A percentile compares a stretch with the other conserved stretches of the same genome.
These are phyloP conservation scores for Holtermannia corniformis DNA, from an alignment of 768 basidiomycete species.

Conservation along the genomic window DNA sequence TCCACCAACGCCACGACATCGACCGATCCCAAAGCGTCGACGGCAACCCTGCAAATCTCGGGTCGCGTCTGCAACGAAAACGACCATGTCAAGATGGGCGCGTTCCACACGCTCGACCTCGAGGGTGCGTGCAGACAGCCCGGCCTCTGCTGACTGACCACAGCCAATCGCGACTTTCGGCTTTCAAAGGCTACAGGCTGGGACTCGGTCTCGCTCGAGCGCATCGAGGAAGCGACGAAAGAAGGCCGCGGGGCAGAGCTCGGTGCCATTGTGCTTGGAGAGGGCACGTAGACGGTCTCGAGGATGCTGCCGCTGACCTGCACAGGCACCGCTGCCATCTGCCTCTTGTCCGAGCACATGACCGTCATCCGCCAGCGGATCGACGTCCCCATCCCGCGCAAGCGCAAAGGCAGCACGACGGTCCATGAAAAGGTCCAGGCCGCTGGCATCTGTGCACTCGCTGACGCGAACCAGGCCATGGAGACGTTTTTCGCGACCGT, in stretches of 20 bases:
- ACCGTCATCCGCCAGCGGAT: slow-evolving; percentile 86
- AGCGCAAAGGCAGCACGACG: slow-evolving; percentile 68
- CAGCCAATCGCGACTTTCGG: slow-evolving; percentile 72
- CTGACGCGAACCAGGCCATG: slow-evolving; percentile 49
- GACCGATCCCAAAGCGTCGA: slow-evolving; percentile 32
- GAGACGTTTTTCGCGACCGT: slow-evolving; percentile 70
- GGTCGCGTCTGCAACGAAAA: slow-evolving; percentile 82
- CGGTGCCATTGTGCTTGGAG: slow-evolving; percentile 89
- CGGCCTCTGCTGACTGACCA: neutral
- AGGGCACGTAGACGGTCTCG: slow-evolving; percentile 49
- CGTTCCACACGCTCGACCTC: slow-evolving; percentile 88
- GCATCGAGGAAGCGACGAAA: slow-evolving; percentile 77
- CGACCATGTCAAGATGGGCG: slow-evolving; percentile 78
- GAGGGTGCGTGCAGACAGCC: slow-evolving; percentile 45
- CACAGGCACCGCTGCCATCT: slow-evolving; percentile 78
- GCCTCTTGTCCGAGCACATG: slow-evolving; percentile 92
- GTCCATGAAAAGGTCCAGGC: slow-evolving; percentile 69
- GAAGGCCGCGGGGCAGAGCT: slow-evolving; percentile 96
- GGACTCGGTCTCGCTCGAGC: slow-evolving; percentile 76
- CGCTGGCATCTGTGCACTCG: neutral
- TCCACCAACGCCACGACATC: slow-evolving; percentile 35
- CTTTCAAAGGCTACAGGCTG: slow-evolving; percentile 73
- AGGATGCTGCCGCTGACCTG: neutral
- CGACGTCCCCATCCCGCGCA: slow-evolving; percentile 79
- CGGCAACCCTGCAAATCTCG: slow-evolving; percentile 62